Percentiles rank a stretch among this genome's conserved stretches.
Conservation (phyloP, 805 yeast genomes). For the Saccharomycopsis guyanensis region DNA sequence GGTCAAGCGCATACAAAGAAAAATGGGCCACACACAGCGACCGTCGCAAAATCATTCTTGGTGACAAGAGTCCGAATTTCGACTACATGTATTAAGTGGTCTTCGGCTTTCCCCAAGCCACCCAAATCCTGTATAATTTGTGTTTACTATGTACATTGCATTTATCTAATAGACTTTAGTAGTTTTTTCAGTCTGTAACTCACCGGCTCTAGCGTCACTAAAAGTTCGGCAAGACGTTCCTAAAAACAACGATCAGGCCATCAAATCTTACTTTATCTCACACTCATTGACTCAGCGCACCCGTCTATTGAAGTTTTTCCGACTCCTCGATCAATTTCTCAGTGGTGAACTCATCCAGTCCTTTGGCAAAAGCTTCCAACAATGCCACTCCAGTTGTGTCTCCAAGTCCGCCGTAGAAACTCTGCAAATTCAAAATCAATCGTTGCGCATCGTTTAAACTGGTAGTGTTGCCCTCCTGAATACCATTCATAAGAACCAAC, state of each 20-base stretch:
- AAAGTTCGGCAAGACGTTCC: too few relatives aligned
- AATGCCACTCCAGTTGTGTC: slow-evolving; percentile 34
- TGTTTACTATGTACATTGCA: neutral
- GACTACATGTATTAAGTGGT: slow-evolving; percentile 6
- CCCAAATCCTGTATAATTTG: too few relatives aligned
- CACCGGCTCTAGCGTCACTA: neutral
- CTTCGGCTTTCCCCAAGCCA: too few relatives aligned
- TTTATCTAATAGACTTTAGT: neutral
- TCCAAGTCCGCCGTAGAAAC: slow-evolving; percentile 71
- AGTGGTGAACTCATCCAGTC: slow-evolving; percentile 56
- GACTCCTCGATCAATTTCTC: slow-evolving; percentile 66
- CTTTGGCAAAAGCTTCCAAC: slow-evolving; percentile 61
- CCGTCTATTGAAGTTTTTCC: slow-evolving; percentile 28
- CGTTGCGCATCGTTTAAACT: slow-evolving; percentile 70
- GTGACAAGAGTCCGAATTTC: slow-evolving; percentile 9
- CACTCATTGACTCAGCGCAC: too few relatives aligned
- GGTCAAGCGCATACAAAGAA: slow-evolving; percentile 12
- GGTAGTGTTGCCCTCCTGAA: slow-evolving; percentile 60
- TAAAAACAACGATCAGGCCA: too few relatives aligned
- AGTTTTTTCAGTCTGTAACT: neutral
- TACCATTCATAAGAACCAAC: slow-evolving; percentile 79
- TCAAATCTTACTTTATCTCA: too few relatives aligned
- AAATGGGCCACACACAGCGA: neutral
- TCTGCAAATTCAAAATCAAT: slow-evolving; percentile 64
- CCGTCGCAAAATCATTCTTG: slow-evolving; percentile 1